Evolutionary conservation across 2,329 filamentous ascomycete genomes (phyloP), one percentile per base, ranked within the genome.

Genomic region (Aspergillus uvarum): DNA sequence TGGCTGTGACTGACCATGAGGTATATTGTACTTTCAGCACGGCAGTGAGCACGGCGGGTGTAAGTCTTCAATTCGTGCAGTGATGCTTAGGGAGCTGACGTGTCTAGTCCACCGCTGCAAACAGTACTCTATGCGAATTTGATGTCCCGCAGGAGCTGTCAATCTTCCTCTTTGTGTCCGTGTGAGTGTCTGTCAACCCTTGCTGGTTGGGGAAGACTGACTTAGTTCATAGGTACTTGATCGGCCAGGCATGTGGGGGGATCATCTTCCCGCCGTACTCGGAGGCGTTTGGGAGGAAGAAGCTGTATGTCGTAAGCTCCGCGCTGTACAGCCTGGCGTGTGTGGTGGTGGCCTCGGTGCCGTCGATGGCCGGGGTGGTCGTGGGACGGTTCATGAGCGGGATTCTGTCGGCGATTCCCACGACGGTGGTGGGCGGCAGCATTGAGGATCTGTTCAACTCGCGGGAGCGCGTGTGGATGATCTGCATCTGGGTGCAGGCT

Each of bases 371-470:
- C 1, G 74, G 70, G 0, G 73, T 79, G 2, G 65, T 78, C n/a
- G 48, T 79, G 2, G 78, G 79, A 24, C 74, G 81, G 5, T 74
- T 81, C 38, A 22, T 79, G 4, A 76, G 77, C 3, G 82, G 81
- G 0, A 63, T 81, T 5, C 67, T 80, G 10, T 81, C 81, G 0
- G 79, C 81, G 4, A 76, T 82, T 12, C 81, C 81, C 2, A 75
- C 79, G 0, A 78, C 80, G 22, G 79, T 83, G 5, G 76, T 79
- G 8, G 74, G 78, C 0, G 80, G 81, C 1, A 81, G 77, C 53
- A 74, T 83, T 32, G 81, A 83, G 60, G 81, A 83, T 61, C 76
- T 83, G 67, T 82, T 77, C 70, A 77, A 81, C 58, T 72, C 75
- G 2, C 72, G 73, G 56, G 71, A 70, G n/a, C 73, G 81, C 14